Base-by-base conservation (phyloP, 306 rosid genomes). In the Hippophae gyantsensis region DNA sequence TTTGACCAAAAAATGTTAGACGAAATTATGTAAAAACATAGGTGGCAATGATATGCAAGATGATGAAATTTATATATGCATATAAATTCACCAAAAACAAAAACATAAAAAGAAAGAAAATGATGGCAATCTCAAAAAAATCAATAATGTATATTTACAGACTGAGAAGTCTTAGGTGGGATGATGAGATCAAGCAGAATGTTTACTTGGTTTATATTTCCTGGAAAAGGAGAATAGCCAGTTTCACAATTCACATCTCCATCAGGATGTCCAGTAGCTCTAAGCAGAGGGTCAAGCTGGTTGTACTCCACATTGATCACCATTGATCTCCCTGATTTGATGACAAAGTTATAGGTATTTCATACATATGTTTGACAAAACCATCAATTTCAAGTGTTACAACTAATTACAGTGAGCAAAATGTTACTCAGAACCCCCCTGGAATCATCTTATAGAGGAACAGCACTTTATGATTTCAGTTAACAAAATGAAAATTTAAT, bases 241-340 rank as follows among this genome's bases (percentile, higher is more conserved):
- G 89, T 85, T 82, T 85, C 93, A 65, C 61, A 23, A 69, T 92
- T 92, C 76, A 72, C 86, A 68, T 92, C 99, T 6, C 99, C 99
- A 23, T 88, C 93, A 54, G 93, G 86, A 76, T 72, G 56, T 71
- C 89, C 88, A 69, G 96, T 88, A 66, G 96, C 96, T 86, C 93
- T 85, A 10, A 92, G 90, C 64, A 88, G 95, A 56, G 99, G 99
- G 70, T 92, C 96, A 75, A 92, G 84, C 83, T 92, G 96, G 79
- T 92, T 92, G 87, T 88, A 92, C 74, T 88, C 99, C 69, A 92
- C 99, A 74, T 92, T 88, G 74, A 88, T 88, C 75, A 92, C 96
- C 99, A 92, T 84, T 1, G 85, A 43, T 80, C 96, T 88, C 75
- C 99, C 99, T 92, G 72, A 53, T 50, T 62, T 62, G 54, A 60